phyloP scores from a whole-genome alignment of 306 rosid genomes.

The Cercis canadensis region DNA sequence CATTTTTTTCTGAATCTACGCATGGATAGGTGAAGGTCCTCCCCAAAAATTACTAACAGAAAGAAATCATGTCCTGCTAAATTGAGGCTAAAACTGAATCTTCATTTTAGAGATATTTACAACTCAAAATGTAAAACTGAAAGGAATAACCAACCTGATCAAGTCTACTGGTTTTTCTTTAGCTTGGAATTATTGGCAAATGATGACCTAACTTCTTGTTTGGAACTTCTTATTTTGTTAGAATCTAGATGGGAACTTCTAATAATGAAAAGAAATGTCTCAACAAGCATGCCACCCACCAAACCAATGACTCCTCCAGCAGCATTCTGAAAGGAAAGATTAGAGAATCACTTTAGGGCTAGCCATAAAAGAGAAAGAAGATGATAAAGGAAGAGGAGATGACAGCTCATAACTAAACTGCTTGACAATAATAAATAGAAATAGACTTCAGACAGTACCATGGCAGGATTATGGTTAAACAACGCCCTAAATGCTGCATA shows the following conservation, averaged over 20 bases:
- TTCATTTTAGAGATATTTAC: not conserved
- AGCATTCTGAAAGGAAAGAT: conserved; percentile 65
- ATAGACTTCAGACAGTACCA: conserved; percentile 55
- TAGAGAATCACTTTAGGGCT: not conserved
- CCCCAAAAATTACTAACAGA: too few species aligned
- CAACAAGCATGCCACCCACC: conserved; percentile 88
- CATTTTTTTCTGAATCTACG: too few species aligned
- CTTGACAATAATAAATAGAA: not conserved
- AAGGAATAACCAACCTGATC: conserved; percentile 37
- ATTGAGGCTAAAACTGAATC: too few species aligned
- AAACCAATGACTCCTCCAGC: conserved; percentile 91
- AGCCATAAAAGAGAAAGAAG: not conserved
- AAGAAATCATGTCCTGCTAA: too few species aligned
- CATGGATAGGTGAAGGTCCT: too few species aligned
- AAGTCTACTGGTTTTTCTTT: conserved; percentile 72
- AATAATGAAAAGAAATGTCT: conserved; percentile 87
- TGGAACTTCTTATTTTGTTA: conserved; percentile 48
- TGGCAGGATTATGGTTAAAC: conserved; percentile 73
- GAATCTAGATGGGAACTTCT: conserved; percentile 49
- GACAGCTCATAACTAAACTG: conserved; percentile 24
- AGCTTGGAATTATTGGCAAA: conserved; percentile 50
- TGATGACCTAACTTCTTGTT: conserved; percentile 47
- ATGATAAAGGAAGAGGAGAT: not conserved
- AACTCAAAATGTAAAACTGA: conserved; percentile 24
- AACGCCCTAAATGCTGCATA: conserved; percentile 81